These are phyloP conservation scores for Curvularia sp. DNA, from an alignment of 2,329 filamentous ascomycete genomes.

Conservation along the genomic window DNA sequence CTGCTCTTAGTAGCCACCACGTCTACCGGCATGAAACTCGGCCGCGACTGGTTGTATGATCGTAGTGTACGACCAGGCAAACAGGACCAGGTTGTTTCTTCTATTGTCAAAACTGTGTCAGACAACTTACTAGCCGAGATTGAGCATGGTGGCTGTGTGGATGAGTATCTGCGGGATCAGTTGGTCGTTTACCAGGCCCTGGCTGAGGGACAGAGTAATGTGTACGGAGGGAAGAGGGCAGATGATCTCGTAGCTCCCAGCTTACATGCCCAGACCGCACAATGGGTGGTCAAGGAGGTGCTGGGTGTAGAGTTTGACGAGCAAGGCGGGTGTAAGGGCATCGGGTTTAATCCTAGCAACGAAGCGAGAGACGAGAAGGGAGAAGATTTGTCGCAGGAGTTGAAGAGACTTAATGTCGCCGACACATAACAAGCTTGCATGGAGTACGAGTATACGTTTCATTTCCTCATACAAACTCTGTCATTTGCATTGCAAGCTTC, in stretches of 20 bases:
- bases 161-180: constrained; percentile 65
- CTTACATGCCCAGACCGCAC: constrained; percentile 56
- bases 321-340: constrained; percentile 47
- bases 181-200: constrained; percentile 66
- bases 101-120: constrained; percentile 55
- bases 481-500: too few species aligned
- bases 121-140: constrained; percentile 56
- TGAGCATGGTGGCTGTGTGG: constrained; percentile 57
- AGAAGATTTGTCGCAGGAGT: background rate
- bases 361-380: background rate
- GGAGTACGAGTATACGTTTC: background rate
- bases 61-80: constrained; percentile 31
- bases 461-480: too few species aligned
- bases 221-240: constrained; percentile 41
- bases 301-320: constrained; percentile 51
- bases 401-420: background rate
- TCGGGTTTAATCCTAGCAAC: constrained; percentile 32
- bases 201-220: constrained; percentile 52
- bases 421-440: background rate
- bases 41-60: constrained; percentile 59
- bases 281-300: constrained; percentile 53
- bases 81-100: constrained; percentile 35
- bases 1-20: constrained; percentile 63
- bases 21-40: constrained; percentile 57
- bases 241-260: constrained; percentile 43